Percentiles rank a stretch among this genome's conserved stretches.
Evolutionary conservation across 2,329 filamentous ascomycete genomes (phyloP).

Genomic region (Aureobasidium musti): DNA sequence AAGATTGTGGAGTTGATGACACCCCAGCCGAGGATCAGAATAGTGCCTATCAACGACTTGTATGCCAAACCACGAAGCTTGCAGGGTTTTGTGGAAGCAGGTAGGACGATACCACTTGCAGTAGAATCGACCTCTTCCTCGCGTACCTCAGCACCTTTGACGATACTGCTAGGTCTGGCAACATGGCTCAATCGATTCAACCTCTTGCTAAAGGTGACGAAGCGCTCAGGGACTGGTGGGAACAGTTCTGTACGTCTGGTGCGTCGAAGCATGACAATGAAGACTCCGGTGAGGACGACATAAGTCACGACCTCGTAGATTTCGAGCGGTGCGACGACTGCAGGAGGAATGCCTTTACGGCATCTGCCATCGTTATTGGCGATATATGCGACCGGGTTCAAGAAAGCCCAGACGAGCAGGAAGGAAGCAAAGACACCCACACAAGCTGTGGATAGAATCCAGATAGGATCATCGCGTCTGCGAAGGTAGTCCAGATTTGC

Average conservation of each 20-base stretch:
- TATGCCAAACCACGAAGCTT: constrained; percentile 44
- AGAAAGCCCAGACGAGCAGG: constrained; percentile 33
- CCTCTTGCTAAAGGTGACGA: constrained; percentile 3
- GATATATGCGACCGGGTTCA: constrained; percentile 40
- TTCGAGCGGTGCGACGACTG: constrained; percentile 43
- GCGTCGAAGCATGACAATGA: constrained; percentile 43
- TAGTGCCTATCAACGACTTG: constrained; percentile 44
- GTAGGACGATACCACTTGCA: neutral
- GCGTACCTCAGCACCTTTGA: neutral
- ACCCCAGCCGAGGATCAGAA: constrained; percentile 45
- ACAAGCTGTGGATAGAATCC: constrained; percentile 38
- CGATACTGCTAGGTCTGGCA: neutral
- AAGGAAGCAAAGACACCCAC: constrained; percentile 33
- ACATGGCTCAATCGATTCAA: neutral
- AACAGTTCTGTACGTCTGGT: constrained; percentile 13
- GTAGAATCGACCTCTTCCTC: neutral
- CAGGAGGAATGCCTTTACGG: constrained; percentile 45
- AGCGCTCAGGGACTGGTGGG: neutral
- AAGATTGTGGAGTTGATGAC: constrained; percentile 44
- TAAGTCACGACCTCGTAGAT: constrained; percentile 46
- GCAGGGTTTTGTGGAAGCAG: constrained; percentile 18
- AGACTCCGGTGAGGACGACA: constrained; percentile 44
- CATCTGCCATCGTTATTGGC: constrained; percentile 41
- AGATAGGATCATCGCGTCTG: constrained; percentile 42
- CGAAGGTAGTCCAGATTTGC: constrained; percentile 41